Evolutionary conservation across 225 moss, liverwort and hornwort genomes (phyloP).

Genomic region (Anthoceros angustus): DNA sequence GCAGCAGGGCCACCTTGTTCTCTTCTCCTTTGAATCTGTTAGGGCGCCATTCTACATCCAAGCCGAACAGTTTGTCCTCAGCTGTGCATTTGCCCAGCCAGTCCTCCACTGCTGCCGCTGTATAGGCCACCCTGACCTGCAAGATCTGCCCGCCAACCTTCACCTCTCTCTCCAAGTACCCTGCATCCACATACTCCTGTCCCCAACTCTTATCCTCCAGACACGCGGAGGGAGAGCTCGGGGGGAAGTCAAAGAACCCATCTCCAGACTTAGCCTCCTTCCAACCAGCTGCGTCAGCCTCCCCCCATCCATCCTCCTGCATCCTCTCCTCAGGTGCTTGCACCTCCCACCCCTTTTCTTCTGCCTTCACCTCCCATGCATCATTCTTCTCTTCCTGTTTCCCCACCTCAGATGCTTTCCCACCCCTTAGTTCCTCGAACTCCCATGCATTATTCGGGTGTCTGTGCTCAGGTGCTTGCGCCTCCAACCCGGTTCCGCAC

Average conservation of each 20-base stretch:
- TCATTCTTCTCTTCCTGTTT: too few relatives aligned
- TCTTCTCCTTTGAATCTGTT: conserved; percentile 66
- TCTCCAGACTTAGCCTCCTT: too few relatives aligned
- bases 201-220: background rate
- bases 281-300: too few relatives aligned
- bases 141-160: conserved; percentile 45
- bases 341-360: too few relatives aligned
- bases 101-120: conserved; percentile 55
- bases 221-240: background rate
- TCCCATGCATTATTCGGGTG: too few relatives aligned
- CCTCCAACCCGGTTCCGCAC: too few relatives aligned
- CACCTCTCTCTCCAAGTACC: conserved; percentile 49
- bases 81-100: conserved; percentile 53
- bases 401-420: too few relatives aligned
- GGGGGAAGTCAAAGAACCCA: background rate
- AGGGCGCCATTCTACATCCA: conserved; percentile 85
- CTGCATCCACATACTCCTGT: conserved; percentile 21
- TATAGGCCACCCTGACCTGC: conserved; percentile 63
- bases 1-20: conserved; percentile 57
- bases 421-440: too few relatives aligned
- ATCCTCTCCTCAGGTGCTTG: too few relatives aligned
- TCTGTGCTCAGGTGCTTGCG: too few relatives aligned
- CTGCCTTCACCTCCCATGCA: too few relatives aligned
- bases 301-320: too few relatives aligned
- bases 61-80: conserved; percentile 34